These are phyloP conservation scores for Proliferodiscus dingleyae DNA, from an alignment of 2,329 filamentous ascomycete species.

Conservation along the genomic window DNA sequence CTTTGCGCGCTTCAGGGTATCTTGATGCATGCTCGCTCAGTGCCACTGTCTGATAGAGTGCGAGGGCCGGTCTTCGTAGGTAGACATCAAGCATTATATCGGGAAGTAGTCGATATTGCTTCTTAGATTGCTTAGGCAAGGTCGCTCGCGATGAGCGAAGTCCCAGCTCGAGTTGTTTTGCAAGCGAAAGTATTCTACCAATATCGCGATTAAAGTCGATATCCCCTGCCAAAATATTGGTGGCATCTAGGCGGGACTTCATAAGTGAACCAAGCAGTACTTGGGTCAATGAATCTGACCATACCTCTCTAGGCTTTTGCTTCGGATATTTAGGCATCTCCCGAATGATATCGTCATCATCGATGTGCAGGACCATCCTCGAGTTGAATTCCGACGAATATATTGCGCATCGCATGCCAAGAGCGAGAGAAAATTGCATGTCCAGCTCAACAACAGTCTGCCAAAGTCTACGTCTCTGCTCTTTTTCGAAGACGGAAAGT, in stretches of 20 bases:
- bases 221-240: conserved; percentile 14
- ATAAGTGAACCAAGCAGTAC: conserved; percentile 13
- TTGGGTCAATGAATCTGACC: conserved; percentile 18
- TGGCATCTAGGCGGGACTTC: conserved; percentile 12
- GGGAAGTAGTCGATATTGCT: conserved; percentile 12
- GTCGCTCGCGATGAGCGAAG: conserved; percentile 8
- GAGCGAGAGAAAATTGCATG: conserved; percentile 45
- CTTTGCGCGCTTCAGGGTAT: conserved; percentile 17
- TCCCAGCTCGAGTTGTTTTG: conserved; percentile 10
- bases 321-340: conserved; percentile 16
- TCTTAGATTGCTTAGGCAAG: conserved; percentile 8
- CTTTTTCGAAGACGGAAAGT: conserved; percentile 43
- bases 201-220: conserved; percentile 12
- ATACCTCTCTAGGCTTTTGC: conserved; percentile 6
- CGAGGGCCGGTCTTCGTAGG: conserved; percentile 13
- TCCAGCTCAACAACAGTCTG: conserved; percentile 49
- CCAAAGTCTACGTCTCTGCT: conserved; percentile 53
- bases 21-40: conserved; percentile 5
- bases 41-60: conserved; percentile 15
- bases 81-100: conserved; percentile 18
- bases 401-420: conserved; percentile 46
- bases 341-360: conserved; percentile 16
- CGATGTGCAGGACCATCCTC: conserved; percentile 42
- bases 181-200: neutral
- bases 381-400: conserved; percentile 44